phyloP scores from a whole-genome alignment of 371 early-diverging fungal species.

The Nematocida displodere region DNA sequence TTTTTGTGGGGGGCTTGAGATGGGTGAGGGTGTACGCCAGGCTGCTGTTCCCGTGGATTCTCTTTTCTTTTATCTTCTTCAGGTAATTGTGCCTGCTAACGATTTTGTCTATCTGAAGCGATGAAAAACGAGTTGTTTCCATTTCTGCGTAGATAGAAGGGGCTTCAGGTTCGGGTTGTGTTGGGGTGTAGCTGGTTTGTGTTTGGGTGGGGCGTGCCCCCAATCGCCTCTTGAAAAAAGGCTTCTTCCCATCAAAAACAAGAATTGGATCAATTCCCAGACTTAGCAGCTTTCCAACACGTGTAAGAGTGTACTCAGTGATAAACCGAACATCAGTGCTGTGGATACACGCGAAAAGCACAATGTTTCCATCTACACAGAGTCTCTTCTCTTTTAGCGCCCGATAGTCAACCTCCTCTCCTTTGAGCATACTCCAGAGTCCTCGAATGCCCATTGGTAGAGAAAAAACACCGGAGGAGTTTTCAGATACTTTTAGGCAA shows the following conservation, averaged over 20 bases:
- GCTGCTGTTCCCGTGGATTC: slow-evolving; percentile 40
- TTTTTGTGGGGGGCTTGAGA: background rate
- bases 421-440: slow-evolving; percentile 35
- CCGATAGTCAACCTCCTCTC: background rate
- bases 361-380: slow-evolving; percentile 37
- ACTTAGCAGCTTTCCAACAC: background rate
- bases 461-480: no score
- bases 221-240: slow-evolving; percentile 17
- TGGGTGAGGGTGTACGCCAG: slow-evolving; percentile 3
- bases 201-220: background rate
- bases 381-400: slow-evolving; percentile 4
- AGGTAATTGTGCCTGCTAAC: slow-evolving; percentile 27
- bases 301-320: slow-evolving; percentile 38
- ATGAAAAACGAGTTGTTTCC: slow-evolving; percentile 2
- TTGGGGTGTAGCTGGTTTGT: background rate
- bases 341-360: slow-evolving; percentile 25
- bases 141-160: background rate
- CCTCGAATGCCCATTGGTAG: slow-evolving; percentile 39
- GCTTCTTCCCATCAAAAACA: slow-evolving; percentile 46
- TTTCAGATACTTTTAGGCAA: no score
- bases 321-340: slow-evolving; percentile 1
- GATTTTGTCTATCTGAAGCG: slow-evolving; percentile 24
- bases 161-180: background rate
- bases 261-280: slow-evolving; percentile 42
- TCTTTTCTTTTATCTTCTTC: background rate